Evolutionary conservation across 2,329 filamentous ascomycete species (phyloP).

Genomic region (Aspergillus aculeatinus): DNA sequence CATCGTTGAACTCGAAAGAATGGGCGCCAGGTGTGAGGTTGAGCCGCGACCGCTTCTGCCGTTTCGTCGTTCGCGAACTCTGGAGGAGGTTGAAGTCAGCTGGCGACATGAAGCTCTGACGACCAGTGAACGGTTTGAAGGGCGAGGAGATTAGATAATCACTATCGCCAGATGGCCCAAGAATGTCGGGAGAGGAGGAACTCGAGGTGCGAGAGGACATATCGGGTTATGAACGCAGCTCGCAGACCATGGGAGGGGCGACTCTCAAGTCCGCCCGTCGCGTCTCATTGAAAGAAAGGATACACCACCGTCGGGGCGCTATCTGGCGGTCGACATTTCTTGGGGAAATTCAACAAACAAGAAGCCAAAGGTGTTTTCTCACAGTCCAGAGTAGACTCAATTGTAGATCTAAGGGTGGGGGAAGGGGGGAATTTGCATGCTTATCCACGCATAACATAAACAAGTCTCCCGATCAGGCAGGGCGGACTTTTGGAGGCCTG

Average conservation of each 20-base stretch:
- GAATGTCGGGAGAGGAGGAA: constrained; percentile 46
- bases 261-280: constrained; percentile 7
- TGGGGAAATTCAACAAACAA: background rate
- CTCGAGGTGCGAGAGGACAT: constrained; percentile 39
- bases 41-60: constrained; percentile 32
- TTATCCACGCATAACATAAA: constrained; percentile 26
- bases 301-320: background rate
- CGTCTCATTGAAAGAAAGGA: constrained; percentile 5
- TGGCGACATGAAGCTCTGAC: constrained; percentile 42
- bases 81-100: constrained; percentile 31
- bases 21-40: constrained; percentile 40
- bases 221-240: constrained; percentile 23
- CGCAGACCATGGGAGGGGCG: constrained; percentile 12
- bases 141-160: constrained; percentile 46
- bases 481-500: constrained; percentile 6
- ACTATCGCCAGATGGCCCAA: constrained; percentile 43
- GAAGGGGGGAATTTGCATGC: background rate
- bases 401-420: background rate
- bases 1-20: constrained; percentile 44
- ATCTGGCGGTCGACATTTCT: background rate
- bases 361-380: background rate
- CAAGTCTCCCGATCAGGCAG: constrained; percentile 40
- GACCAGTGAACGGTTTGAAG: constrained; percentile 38
- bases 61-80: constrained; percentile 29
- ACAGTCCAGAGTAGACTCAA: background rate